Base-by-base conservation (phyloP, 257 asterid genomes). In the Craterostigma plantagineum region DNA sequence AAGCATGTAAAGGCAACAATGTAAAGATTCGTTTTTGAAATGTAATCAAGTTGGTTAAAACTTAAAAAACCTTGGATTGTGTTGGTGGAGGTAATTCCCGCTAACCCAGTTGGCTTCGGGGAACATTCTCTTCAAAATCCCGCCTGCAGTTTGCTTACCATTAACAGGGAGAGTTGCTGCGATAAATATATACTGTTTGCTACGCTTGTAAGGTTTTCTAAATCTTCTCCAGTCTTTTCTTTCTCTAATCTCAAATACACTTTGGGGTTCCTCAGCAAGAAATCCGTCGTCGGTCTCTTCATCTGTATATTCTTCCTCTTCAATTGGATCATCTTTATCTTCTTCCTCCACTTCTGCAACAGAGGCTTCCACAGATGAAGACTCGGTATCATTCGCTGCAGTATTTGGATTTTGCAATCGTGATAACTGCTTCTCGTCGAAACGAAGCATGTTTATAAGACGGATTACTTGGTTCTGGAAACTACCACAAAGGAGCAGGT, bases 111-210 rank as follows among this genome's bases (percentile, higher is more conserved):
- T 63, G 39, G 91, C 93, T 49, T 79, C 93, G 33, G 92, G 93
- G 71, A 83, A 90, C 75, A 90, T 68, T 40, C 82, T 67, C 58
- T 76, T 83, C 64, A 90, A 57, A 33, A 64, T 67, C 52, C 91
- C 93, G 51, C 98, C 95, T 38, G 95, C 95, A 40, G 93, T 83
- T 71, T 57, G 59, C 79, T 90, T 90, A 18, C 95, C 98, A 43
- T 90, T 90, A 41, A 68, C 50, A 56, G 98, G 98, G 68, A 83
- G 95, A 11, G 98, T 90, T 35, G 98, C 98, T 36, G 98, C 98
- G 49, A 83, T 86, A 62, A 90, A 87, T 43, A 90, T 74, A 64
- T 79, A 90, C 65, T 90, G 98, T 74, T 90, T 90, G 60, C 98
- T 83, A 54, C 98, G 67, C 34, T 58, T 60, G 42, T 90, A 83